phyloP scores from a whole-genome alignment of 331 rosid species.

The Quercus phellos region DNA sequence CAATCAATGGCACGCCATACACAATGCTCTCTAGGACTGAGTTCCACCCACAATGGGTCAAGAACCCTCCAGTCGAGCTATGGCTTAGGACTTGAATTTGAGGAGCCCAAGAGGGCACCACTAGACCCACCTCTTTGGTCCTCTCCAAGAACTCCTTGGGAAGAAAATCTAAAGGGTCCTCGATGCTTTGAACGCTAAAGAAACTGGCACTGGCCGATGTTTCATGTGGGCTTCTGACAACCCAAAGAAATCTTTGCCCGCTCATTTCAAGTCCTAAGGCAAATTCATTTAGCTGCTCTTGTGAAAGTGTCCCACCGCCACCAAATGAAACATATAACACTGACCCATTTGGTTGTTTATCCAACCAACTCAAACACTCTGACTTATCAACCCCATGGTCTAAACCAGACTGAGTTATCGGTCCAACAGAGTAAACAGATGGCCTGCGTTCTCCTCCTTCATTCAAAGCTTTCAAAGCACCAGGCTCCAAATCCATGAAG shows the following conservation, averaged over 20 bases:
- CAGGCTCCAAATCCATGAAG: conserved; percentile 20
- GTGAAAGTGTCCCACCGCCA: not conserved
- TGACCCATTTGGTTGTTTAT: not conserved
- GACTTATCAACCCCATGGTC: not conserved
- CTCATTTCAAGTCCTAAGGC: conserved; percentile 6
- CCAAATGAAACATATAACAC: not conserved
- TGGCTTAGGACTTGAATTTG: conserved; percentile 3
- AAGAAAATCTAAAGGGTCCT: not conserved
- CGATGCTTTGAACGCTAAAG: not conserved
- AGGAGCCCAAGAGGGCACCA: conserved; percentile 31
- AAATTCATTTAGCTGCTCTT: not conserved
- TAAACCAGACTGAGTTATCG: not conserved
- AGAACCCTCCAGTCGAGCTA: not conserved
- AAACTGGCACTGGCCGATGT: not conserved
- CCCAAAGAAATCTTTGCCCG: conserved; percentile 2
- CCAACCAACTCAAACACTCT: conserved; percentile 1
- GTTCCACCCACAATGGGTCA: conserved; percentile 18
- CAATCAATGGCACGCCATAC: not conserved
- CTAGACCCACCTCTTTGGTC: conserved; percentile 25
- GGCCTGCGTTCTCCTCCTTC: conserved; percentile 8
- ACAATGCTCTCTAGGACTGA: not conserved
- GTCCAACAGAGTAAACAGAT: conserved; percentile 23
- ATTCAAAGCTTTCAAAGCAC: conserved; percentile 2
- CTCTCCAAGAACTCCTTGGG: conserved; percentile 33
- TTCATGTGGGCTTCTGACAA: not conserved